Evolutionary conservation across 495 filamentous ascomycete genomes (phyloP).

Genomic region (Halenospora varia): DNA sequence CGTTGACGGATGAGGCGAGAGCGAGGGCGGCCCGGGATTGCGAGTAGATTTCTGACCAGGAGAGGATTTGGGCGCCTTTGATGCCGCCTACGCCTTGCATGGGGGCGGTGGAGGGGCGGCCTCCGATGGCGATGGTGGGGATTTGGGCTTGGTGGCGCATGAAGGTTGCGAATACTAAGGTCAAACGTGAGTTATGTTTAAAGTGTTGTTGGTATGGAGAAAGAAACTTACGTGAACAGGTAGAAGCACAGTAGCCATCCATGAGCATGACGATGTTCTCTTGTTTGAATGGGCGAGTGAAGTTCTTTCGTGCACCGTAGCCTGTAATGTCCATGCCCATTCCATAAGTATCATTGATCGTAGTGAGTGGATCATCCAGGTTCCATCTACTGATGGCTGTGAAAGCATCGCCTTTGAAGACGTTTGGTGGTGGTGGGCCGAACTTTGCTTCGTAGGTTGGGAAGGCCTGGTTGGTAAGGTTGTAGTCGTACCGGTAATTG

Average conservation of each 20-base stretch:
- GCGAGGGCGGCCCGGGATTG: constrained; percentile 8
- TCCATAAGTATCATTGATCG: constrained; percentile 16
- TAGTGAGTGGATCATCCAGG: constrained; percentile 21
- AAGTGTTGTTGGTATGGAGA: too few species aligned
- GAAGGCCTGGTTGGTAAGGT: constrained; percentile 18
- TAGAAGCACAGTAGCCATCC: constrained; percentile 62
- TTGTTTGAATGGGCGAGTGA: constrained; percentile 37
- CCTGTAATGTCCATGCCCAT: constrained; percentile 35
- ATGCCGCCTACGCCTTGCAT: constrained; percentile 63
- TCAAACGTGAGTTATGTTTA: too few species aligned
- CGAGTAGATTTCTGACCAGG: constrained; percentile 7
- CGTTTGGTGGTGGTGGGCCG: constrained; percentile 8
- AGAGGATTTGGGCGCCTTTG: constrained; percentile 40
- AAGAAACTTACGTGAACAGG: too few species aligned
- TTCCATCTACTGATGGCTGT: constrained; percentile 20
- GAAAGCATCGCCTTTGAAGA: constrained; percentile 5
- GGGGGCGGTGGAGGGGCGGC: constrained; percentile 47
- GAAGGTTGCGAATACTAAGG: constrained; percentile 54
- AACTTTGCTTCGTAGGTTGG: constrained; percentile 19
- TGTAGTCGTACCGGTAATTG: constrained; percentile 22
- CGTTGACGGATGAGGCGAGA: not conserved
- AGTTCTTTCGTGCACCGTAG: constrained; percentile 35
- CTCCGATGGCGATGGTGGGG: constrained; percentile 57
- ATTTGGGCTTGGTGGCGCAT: constrained; percentile 52
- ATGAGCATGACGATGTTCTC: constrained; percentile 42